Base-by-base conservation (phyloP, 208 protist species). In the Herpetomonas tarakana region DNA sequence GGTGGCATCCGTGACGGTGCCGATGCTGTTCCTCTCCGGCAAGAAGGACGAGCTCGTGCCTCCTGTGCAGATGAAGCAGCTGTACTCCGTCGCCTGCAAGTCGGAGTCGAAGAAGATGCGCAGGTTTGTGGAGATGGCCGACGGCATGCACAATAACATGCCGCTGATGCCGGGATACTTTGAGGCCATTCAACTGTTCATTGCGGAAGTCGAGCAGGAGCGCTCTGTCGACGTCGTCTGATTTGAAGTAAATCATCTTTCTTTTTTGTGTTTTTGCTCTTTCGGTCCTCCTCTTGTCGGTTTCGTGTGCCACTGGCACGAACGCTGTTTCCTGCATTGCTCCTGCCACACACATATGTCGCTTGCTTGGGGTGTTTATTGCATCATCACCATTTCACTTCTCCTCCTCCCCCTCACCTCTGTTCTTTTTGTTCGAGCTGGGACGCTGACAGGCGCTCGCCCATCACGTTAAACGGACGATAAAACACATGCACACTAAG, bases 31-130 rank as follows among this genome's bases (percentile, higher is more conserved):
- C 60, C 41, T 96, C 2, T 86, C 82, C 19, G 90, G 83, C 16
- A 35, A 54, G 39, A 68, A 75, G 41, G 93, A 97, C 62, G 91
- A 96, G 68, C 49, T 96, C 0, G 78, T 97, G n/a, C 93, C 93
- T 19, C 70, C 81, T n/a, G 31, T 31, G 24, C 88, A 96, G 50
- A 96, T 96, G 87, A 54, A 68, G 29, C 38, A 25, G 19, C 73
- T 97, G 2, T 87, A 90, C 76, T 55, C 74, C 30, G 64, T 57
- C 3, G 66, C 81, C 19, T 64, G 31, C 16, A 52, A 70, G 21
- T 54, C 52, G 28, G 4, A 4, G 4, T 12, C 9, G 50, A 55
- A 70, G 11, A 51, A 55, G 27, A 44, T 83, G 26, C 78, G 81
- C 6, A 65, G 59, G 31, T 88, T 93, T 49, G 71, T 84, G 6